Percentiles rank a stretch among this genome's conserved stretches.
Conservation (phyloP, 2,329 filamentous ascomycete species). For the Ophiostoma ulmi region DNA sequence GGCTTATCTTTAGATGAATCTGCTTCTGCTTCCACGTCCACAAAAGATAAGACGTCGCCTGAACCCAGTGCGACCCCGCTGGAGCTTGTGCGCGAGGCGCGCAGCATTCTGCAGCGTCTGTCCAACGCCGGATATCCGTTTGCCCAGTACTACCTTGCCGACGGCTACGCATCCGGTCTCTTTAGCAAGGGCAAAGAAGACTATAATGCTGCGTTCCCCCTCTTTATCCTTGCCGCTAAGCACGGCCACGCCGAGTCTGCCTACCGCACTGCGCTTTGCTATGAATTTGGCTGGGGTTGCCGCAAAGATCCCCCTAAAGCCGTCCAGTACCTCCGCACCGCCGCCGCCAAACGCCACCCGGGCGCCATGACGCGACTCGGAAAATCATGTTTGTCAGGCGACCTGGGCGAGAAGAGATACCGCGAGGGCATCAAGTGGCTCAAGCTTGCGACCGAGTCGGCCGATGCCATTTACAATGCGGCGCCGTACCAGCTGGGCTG, state of each 20-base stretch:
- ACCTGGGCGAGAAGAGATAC: slow-evolving; percentile 82
- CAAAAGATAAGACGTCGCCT: not conserved
- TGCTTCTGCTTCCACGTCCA: slow-evolving; percentile 35
- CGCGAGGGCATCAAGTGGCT: slow-evolving; percentile 94
- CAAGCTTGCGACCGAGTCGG: slow-evolving; percentile 84
- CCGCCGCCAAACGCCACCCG: slow-evolving; percentile 89
- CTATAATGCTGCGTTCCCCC: slow-evolving; percentile 82
- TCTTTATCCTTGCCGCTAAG: slow-evolving; percentile 91
- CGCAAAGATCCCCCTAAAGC: slow-evolving; percentile 86
- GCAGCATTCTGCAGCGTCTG: slow-evolving; percentile 79
- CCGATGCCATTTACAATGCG: slow-evolving; percentile 85
- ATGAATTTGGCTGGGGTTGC: slow-evolving; percentile 97
- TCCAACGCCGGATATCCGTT: slow-evolving; percentile 89
- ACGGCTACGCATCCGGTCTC: slow-evolving; percentile 87
- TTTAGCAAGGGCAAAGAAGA: slow-evolving; percentile 95
- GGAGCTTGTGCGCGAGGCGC: slow-evolving; percentile 78
- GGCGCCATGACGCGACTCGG: slow-evolving; percentile 91
- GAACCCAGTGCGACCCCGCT: slow-evolving; percentile 45
- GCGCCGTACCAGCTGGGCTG: slow-evolving; percentile 87
- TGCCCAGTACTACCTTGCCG: slow-evolving; percentile 94
- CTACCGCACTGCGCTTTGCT: slow-evolving; percentile 88
- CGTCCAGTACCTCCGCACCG: slow-evolving; percentile 84
- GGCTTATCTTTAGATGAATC: slow-evolving; percentile 51
- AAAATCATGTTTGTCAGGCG: slow-evolving; percentile 81
- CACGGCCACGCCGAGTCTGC: slow-evolving; percentile 95